Base-by-base conservation (phyloP, 2,329 filamentous ascomycete genomes). In the Penicillium hordei region DNA sequence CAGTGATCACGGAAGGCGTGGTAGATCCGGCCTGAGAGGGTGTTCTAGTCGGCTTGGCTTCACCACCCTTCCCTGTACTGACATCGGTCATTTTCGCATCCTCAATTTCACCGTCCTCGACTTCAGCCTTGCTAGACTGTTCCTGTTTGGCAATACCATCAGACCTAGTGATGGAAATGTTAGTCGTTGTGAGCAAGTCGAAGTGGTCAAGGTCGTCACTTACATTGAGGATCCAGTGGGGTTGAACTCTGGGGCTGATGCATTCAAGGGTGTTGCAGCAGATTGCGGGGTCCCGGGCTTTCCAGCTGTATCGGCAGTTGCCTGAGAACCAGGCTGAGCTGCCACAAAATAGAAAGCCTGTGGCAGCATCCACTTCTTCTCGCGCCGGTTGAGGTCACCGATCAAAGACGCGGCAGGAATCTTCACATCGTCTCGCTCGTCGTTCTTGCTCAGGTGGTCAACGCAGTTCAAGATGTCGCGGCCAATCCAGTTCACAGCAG, bases 401-500 rank as follows among this genome's bases (percentile, higher is more conserved):
- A 81, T 78, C 21, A 81, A 65, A 6, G 79, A 80, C n/a, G 77
- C 76, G 13, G 79, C 78, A 10, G 79, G 75, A 31, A 79, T 79
- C 64, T 81, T 80, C 39, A 81, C 74, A 65, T 81, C 79, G 57
- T 80, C 78, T 63, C 79, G 71, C 45, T 77, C 74, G 52, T 79
- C 77, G 17, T 72, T 76, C 55, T 78, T 74, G 52, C 74, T 76
- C 40, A 81, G 64, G 19, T 70, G 68, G 48, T 77, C 77, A 49
- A 81, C 76, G 51, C 73, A 73, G 5, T 67, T 71, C 43, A 76
- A 67, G 68, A 80, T 75, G 51, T 76, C 71, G 19, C 70, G 69
- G 34, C 91, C 94, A 82, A 96, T 93, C 73, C 91, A 94, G 69
- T 96, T 91, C 57, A 97, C 86, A 17, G 88, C 89, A 4, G 94